phyloP scores from a whole-genome alignment of 1,284 basidiomycete species.

The Puccinia hordei region DNA sequence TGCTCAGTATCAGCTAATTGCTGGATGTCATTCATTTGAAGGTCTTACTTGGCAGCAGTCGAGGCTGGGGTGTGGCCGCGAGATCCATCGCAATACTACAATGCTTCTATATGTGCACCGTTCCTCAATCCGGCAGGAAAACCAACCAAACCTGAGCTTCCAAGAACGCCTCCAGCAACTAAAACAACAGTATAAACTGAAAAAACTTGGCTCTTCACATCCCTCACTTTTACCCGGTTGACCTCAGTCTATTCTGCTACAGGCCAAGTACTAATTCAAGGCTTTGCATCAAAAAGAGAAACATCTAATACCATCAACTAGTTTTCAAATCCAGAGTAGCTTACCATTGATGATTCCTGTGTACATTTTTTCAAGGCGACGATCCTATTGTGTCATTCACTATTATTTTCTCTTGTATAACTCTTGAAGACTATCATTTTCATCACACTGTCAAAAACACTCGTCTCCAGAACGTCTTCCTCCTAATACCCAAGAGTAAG shows the following conservation, averaged over 20 bases:
- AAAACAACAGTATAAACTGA: background rate
- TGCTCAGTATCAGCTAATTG: background rate
- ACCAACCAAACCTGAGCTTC: background rate
- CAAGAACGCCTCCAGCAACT: background rate
- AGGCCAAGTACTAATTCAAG: background rate
- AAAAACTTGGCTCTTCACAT: background rate
- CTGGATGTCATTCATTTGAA: constrained; percentile 55
- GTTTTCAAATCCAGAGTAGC: too few relatives aligned
- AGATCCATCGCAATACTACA: constrained; percentile 66
- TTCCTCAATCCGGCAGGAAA: background rate
- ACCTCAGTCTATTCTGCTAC: background rate
- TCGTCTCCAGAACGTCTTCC: too few relatives aligned
- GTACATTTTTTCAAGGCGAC: too few relatives aligned
- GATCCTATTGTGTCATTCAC: too few relatives aligned
- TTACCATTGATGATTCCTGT: too few relatives aligned
- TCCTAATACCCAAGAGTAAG: too few relatives aligned
- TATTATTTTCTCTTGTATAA: too few relatives aligned
- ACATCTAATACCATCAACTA: too few relatives aligned
- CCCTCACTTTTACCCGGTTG: background rate
- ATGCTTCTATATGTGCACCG: constrained; percentile 67
- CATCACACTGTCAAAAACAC: too few relatives aligned
- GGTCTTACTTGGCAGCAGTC: constrained; percentile 73
- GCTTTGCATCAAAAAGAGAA: too few relatives aligned
- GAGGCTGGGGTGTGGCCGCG: constrained; percentile 67
- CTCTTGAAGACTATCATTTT: too few relatives aligned